Base-by-base conservation (phyloP, 441 rosid species). In the Theobroma grandiflorum region DNA sequence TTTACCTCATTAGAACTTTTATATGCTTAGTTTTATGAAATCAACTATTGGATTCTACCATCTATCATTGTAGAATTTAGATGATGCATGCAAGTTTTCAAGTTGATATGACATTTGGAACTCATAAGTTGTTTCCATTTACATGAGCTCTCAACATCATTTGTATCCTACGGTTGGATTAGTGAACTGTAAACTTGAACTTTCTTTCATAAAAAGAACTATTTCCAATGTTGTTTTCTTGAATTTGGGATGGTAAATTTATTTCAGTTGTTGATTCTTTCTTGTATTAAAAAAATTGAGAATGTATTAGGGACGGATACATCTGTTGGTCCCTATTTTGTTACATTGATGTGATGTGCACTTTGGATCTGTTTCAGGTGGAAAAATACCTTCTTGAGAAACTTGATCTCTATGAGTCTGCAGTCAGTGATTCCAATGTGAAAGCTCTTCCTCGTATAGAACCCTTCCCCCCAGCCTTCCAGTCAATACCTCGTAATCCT, bases 391-490 rank as follows among this genome's bases (percentile, higher is more conserved):
- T 97, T 59, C 80, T 93, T 18, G 94, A 95, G 85, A 97, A 92
- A 83, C 96, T 97, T 1, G 94, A 95, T 71, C 88, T 67, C 9
- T 97, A 95, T 52, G 99, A 95, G 81, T 90, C 99, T 8, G 95
- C 94, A 2, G 88, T 90, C 10, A 90, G 98, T 2, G 98, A 92
- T 79, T 75, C 94, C 12, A 91, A 88, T 65, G 86, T 87, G 47
- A 97, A 90, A 84, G 86, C 79, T 4, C 84, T 80, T 10, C 86
- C 99, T 10, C 90, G 82, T 78, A 97, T 97, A 38, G 98, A 85
- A 82, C 88, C 85, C 76, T 97, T 97, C 87, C 99, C 99, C 43
- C 99, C 98, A 0, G 87, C 92, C 4, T 91, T 93, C 83, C 90
- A 89, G 69, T 62, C 92, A 0, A 87, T 90, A 80, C 79, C 99